Evolutionary conservation across 805 yeast species (phyloP), one percentile per base, ranked within the genome.

Genomic region (Saccharomycopsis guyanensis): DNA sequence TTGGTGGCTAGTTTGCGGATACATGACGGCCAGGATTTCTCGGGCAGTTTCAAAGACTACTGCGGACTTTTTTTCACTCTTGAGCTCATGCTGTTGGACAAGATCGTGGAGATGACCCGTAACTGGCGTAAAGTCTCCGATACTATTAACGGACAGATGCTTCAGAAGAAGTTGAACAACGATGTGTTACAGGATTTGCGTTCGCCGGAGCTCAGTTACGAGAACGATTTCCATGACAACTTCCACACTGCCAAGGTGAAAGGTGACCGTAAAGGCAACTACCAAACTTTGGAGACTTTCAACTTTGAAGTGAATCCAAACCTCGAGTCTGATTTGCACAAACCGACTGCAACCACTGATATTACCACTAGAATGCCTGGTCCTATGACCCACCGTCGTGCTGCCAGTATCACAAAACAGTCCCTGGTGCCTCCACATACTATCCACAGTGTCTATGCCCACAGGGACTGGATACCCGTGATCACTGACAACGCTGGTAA

Each of bases 11-110:
- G 91, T 38, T 76, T 75, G 58, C 75, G 79, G 57, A 65, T 83
- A 35, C 96, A 93, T 55, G 97, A 93, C 59, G 98, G 98, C 43
- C 98, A 93, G 66, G 84, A 82, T 49, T 73, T 73, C 34, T 71
- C 83, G 50, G 94, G 88, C 37, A 76, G 79, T 47, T 79, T 86
- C 50, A 73, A 79, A 3, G 87, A 80, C 23, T 69, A 75, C 22
- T 64, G 76, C 25, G 93, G 98, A 7, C 65, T 93, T 46, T 61
- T 93, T 33, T 91, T 80, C 60, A 95, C 96, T 2, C 68, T 86
- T 54, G 78, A 82, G 45, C 69, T 93, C 50, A 71, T 93, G 75
- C 82, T 86, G 19, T 64, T 91, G 36, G 96, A 89, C 59, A 82
- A 81, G 54, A 74, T 89, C 43, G 82, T 82, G 29, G 82, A 80